Percentiles rank a stretch among this genome's conserved stretches.
phyloP scores from a whole-genome alignment of 2,329 filamentous ascomycete genomes.

The Dactylonectria macrodidyma region DNA sequence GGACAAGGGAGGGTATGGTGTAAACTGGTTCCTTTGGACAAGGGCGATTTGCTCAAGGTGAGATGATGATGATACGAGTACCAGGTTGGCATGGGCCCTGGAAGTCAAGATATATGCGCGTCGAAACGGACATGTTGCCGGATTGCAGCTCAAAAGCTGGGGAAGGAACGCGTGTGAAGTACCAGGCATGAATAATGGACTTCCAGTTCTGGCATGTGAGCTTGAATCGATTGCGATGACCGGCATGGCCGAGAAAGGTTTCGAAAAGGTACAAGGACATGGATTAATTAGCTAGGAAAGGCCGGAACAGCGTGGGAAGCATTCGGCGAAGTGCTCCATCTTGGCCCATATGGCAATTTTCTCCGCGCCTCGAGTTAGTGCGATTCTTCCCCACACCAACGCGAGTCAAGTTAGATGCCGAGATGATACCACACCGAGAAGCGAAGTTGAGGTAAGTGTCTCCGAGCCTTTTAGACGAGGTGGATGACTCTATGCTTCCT shows the following conservation, averaged over 20 bases:
- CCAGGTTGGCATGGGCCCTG: not conserved
- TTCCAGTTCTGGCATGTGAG: not conserved
- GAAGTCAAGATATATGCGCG: slow-evolving; percentile 19
- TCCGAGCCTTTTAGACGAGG: too few species aligned
- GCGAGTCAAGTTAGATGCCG: not conserved
- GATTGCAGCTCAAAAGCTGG: slow-evolving; percentile 7
- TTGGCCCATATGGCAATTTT: slow-evolving; percentile 22
- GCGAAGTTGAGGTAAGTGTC: too few species aligned
- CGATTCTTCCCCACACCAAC: slow-evolving; percentile 14
- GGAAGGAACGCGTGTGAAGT: slow-evolving; percentile 9
- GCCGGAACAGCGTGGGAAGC: too few species aligned
- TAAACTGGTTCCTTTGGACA: not conserved
- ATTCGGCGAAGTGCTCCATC: slow-evolving; percentile 21
- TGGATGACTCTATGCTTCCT: too few species aligned
- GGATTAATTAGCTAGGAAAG: too few species aligned
- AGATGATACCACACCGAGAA: too few species aligned
- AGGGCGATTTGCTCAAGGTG: not conserved
- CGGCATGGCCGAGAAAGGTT: too few species aligned
- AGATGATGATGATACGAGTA: not conserved
- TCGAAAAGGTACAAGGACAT: too few species aligned
- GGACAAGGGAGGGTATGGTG: not conserved
- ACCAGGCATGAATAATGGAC: not conserved
- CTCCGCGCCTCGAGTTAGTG: not conserved
- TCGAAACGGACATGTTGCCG: slow-evolving; percentile 29
- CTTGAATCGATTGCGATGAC: not conserved